Evolutionary conservation across 2,329 filamentous ascomycete genomes (phyloP), one percentile per base, ranked within the genome.

Genomic region (Botrytis sinoallii): DNA sequence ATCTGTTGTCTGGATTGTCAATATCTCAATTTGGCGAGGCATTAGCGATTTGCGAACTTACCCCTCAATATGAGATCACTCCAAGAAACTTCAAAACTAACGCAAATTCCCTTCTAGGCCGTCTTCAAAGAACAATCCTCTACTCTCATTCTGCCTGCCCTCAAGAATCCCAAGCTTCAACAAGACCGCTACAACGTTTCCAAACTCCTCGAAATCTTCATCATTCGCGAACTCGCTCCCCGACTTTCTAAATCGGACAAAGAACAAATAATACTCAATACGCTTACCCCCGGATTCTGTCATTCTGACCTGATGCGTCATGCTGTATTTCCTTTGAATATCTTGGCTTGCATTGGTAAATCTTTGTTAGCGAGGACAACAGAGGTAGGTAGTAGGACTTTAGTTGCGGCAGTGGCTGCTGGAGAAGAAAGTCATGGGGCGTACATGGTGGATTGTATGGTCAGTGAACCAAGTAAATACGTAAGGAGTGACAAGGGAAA

Each of bases 401-500:
- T 83, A 38, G 73, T 83, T 7, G 79, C 80, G 70, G 81, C 77
- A 22, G 78, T 78, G 10, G 75, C 75, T 46, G 80, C 77, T 29
- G 78, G 78, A 3, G 75, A 77, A 57, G 79, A 81, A 22, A 80
- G 76, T 20, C 80, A 82, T 73, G 81, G 81, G 12, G 48, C 59
- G 35, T 80, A 80, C 64, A 78, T 80, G 77, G 75, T 67, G 10
- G 78, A 79, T 75, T 79, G 78, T 64, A 64, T 63, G 38, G 72
- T 79, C n/a, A 75, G 72, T 40, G 76, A 78, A 48, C 78, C 79
- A 2, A 83, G 82, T 64, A 69, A 72, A 0, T 83, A 79, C 75
- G 83, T 83, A 3, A 71, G 78, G 70, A 83, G 84, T 8, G 78
- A 82, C 8, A 81, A 84, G 48, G 85, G 85, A 0, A 76, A 78